phyloP scores from a whole-genome alignment of 1,139 yeast species.

The Debaryomycetaceae sp. region DNA sequence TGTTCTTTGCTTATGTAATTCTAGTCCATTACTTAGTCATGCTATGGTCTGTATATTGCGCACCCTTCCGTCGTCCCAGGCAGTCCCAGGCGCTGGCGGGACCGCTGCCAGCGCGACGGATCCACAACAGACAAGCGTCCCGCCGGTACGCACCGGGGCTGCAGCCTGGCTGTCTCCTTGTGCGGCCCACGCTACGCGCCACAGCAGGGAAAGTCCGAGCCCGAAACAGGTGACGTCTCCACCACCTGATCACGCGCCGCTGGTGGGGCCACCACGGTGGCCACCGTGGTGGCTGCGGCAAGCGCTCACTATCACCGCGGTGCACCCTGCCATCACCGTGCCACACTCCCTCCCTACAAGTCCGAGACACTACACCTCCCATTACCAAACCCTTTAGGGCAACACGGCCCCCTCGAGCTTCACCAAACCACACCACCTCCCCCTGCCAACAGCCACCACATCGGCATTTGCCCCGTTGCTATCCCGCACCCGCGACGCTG shows the following conservation, averaged over 20 bases:
- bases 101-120: no score
- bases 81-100: no score
- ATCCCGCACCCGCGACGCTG: not conserved
- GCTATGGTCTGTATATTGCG: no score
- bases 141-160: not conserved
- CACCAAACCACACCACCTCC: no score
- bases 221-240: not conserved
- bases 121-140: no score
- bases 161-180: not conserved
- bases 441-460: not conserved
- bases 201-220: not conserved
- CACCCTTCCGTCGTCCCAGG: no score
- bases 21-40: no score
- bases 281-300: no score
- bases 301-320: not conserved
- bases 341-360: not conserved
- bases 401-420: no score
- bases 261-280: no score
- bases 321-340: not conserved
- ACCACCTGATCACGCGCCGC: not conserved
- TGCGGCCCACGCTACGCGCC: not conserved
- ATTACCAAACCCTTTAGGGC: not conserved
- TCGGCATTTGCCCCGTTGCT: not conserved
- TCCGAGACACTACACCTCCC: not conserved
- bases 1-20: no score